These are phyloP conservation scores for Termitomyces sp. DNA, from an alignment of 768 basidiomycete species.

Conservation along the genomic window DNA sequence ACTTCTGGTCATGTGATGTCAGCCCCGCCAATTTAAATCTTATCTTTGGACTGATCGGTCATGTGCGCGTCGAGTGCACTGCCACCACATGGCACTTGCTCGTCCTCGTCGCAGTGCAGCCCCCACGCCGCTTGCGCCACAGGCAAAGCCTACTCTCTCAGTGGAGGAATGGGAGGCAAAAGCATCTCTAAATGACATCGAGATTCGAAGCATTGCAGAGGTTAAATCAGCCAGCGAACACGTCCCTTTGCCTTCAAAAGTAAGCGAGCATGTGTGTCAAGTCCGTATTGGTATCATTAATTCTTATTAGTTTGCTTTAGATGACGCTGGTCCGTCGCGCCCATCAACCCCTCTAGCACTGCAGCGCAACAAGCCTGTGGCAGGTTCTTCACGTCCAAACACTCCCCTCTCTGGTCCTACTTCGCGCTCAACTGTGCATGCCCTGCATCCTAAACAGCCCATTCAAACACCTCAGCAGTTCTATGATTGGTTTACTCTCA, in stretches of 20 bases:
- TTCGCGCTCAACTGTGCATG: conserved; percentile 29
- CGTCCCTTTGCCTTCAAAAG: conserved; percentile 70
- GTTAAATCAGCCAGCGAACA: conserved; percentile 60
- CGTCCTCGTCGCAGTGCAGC: conserved; percentile 11
- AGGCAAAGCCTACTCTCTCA: conserved; percentile 42
- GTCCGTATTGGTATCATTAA: conserved; percentile 3
- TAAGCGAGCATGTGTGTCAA: conserved; percentile 25
- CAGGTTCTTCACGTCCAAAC: conserved; percentile 33
- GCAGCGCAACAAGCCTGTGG: conserved; percentile 24
- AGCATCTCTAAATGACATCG: conserved; percentile 68
- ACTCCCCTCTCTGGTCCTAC: conserved; percentile 28
- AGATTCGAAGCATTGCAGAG: conserved; percentile 57
- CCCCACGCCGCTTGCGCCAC: conserved; percentile 14
- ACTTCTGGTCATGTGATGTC: not conserved
- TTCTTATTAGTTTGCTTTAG: conserved; percentile 23
- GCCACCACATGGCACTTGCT: conserved; percentile 12
- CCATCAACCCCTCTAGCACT: conserved; percentile 35
- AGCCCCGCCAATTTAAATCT: not conserved
- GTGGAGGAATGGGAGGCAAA: conserved; percentile 92
- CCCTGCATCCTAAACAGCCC: conserved; percentile 69
- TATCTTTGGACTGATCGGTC: not conserved
- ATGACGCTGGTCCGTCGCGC: conserved; percentile 25
- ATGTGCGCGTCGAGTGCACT: not conserved
- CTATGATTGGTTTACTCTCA: conserved; percentile 91
- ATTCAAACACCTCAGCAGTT: conserved; percentile 93